Evolutionary conservation across 2,329 filamentous ascomycete genomes (phyloP).

Genomic region (Bertia moriformis): DNA sequence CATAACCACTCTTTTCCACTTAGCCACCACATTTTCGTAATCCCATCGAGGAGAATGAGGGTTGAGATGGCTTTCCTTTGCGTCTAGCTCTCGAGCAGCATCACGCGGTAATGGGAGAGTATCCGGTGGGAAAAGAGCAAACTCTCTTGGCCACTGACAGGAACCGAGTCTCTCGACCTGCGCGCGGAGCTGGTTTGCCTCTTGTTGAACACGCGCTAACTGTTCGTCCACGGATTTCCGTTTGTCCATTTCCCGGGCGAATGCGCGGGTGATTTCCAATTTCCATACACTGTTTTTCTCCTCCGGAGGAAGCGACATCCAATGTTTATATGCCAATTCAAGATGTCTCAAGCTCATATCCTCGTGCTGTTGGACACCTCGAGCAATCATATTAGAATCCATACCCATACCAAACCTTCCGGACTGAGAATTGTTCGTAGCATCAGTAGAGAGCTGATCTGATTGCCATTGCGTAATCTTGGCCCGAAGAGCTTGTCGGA

Average conservation of each 20-base stretch:
- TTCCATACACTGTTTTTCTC: constrained; percentile 22
- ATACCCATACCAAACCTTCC: background rate
- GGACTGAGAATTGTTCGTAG: background rate
- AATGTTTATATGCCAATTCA: background rate
- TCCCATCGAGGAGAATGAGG: constrained; percentile 23
- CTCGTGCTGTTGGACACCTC: background rate
- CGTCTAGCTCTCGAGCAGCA: constrained; percentile 18
- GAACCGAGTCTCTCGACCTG: constrained; percentile 26
- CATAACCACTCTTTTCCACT: constrained; percentile 30
- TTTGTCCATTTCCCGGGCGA: constrained; percentile 24
- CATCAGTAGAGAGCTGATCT: background rate
- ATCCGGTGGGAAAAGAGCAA: constrained; percentile 28
- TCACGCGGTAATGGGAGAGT: constrained; percentile 20
- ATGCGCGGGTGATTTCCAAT: constrained; percentile 28
- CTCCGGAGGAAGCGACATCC: background rate
- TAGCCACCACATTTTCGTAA: constrained; percentile 27
- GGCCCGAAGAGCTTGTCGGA: background rate
- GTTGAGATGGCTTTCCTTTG: constrained; percentile 16
- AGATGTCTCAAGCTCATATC: background rate
- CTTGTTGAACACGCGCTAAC: constrained; percentile 26
- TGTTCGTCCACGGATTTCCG: constrained; percentile 23
- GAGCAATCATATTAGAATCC: background rate
- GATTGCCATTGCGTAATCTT: background rate
- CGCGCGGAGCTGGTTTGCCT: constrained; percentile 28
- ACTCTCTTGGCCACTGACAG: constrained; percentile 30